Evolutionary conservation across 805 yeast species (phyloP), one percentile per base, ranked within the genome.

Genomic region (Pichia californica): DNA sequence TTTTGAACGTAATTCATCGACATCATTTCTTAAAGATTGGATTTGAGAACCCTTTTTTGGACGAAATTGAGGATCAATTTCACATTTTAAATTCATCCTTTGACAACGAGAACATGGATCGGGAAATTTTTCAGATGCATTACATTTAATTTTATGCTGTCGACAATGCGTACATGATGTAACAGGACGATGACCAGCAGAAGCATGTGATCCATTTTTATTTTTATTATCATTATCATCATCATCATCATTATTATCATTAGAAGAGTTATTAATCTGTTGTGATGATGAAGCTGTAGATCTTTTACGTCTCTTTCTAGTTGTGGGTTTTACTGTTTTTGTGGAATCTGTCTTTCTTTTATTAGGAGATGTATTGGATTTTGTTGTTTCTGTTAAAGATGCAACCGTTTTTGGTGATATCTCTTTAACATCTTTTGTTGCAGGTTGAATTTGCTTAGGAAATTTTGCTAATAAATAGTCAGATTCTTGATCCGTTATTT

Each of bases 111-210:
- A 74, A 61, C 97, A 89, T 0, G 96, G 84, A 7, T 70, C 68
- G 0, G 96, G 96, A 52, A 75, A 83, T 49, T 81, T 77, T 19
- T 83, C 89, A 3, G 87, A 76, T 1, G 97, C 97, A 58, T 89
- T 87, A 64, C 97, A 89, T 58, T 83, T 84, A 61, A 89, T 88
- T 63, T 89, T 89, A 61, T 88, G 96, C 59, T 89, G 96, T 40
- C 97, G 77, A 58, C 97, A 89, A 59, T 88, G 93, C 0, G 96
- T 86, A 59, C 97, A 89, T 3, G 95, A 83, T 0, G 95, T 87
- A 2, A 88, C 94, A 0, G 96, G 96, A 44, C 96, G 67, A 55
- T 85, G 91, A 2, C 82, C 81, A 0, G 77, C 71, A 15, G 59
- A 44, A 7, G 39, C 14, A 29, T 40, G 37, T 18, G 40, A 36